Base-by-base conservation (phyloP, 148 eudicot species). In the Diospyros kaki region DNA sequence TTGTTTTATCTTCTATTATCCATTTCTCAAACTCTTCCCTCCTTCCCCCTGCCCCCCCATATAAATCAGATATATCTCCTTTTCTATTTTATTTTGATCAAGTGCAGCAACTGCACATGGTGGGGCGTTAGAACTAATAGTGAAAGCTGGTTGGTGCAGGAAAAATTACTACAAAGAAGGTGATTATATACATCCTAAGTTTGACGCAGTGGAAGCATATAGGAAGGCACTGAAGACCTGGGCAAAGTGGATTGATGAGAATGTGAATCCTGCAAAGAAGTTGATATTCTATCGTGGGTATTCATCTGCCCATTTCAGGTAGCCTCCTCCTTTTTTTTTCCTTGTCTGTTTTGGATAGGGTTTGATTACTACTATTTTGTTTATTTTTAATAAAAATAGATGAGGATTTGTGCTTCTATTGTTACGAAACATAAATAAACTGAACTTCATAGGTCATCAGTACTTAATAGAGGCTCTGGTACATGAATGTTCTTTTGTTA, bases 301-400 rank as follows among this genome's bases (percentile, higher is more conserved):
- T 80, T 94, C 98, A 4, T 87, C 97, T 77, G 94, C 98, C 50
- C 98, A 94, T 84, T 94, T 81, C 77, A 89, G 98, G 98, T 94
- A 81, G 15, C 55, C 39, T 62, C 10, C 75, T 52, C 58, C 8
- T 50, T 39, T 4, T 67, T 77, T 40, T 3, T 58, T 50, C 58
- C 55, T 41, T 60, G 45, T 64, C 42, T 41, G 67, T 9, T 68
- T 9, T 11, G 15, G 52, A 38, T 52, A 53, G 14, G 41, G 51
- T 71, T 71, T 11, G 3, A 50, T 66, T 40, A n/a, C 46, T 45
- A 66, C 54, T 12, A 0, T 9, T 71, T 59, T 9, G 58, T 58
- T 28, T 28, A 28, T 28, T 28, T 28, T 28, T 28, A 28, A 28
- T 28, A 28, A 28, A 28, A 28, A 48, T 48, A 48, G 52, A 8